Evolutionary conservation across 2,329 filamentous ascomycete species (phyloP).

Genomic region (Aspergillus nomiae): DNA sequence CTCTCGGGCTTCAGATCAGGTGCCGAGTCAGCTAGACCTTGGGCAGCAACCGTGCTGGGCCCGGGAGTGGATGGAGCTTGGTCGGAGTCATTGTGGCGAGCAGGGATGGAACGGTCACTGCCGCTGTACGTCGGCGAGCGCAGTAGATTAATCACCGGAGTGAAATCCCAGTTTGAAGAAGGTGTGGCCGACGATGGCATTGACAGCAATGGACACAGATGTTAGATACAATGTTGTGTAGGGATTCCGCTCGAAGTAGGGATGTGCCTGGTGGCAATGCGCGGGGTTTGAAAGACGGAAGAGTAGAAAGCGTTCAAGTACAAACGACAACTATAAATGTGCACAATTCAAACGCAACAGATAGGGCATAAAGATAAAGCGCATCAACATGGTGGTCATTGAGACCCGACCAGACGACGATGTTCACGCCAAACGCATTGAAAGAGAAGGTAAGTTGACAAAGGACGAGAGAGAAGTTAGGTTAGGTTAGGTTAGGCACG

Average conservation of each 20-base stretch:
- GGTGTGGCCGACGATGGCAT: conserved; percentile 32
- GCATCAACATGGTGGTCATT: conserved; percentile 25
- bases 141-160: conserved; percentile 47
- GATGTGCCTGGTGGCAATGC: conserved; percentile 4
- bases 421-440: conserved; percentile 15
- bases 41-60: neutral
- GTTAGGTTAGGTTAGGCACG: conserved; percentile 4
- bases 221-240: neutral
- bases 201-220: conserved; percentile 18
- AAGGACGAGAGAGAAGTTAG: neutral
- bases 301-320: conserved; percentile 1
- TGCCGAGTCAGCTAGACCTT: neutral
- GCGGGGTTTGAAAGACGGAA: conserved; percentile 7
- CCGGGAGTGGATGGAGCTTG: conserved; percentile 3
- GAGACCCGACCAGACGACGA: conserved; percentile 13
- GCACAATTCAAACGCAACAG: neutral
- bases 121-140: conserved; percentile 32
- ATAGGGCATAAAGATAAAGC: conserved; percentile 7
- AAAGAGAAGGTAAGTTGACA: conserved; percentile 6
- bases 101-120: conserved; percentile 12
- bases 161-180: conserved; percentile 47
- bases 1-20: conserved; percentile 1
- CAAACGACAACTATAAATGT: conserved; percentile 10
- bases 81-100: conserved; percentile 15
- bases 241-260: neutral